These are phyloP conservation scores for Botryotinia convoluta DNA, from an alignment of 2,329 filamentous ascomycete species.

Conservation along the genomic window DNA sequence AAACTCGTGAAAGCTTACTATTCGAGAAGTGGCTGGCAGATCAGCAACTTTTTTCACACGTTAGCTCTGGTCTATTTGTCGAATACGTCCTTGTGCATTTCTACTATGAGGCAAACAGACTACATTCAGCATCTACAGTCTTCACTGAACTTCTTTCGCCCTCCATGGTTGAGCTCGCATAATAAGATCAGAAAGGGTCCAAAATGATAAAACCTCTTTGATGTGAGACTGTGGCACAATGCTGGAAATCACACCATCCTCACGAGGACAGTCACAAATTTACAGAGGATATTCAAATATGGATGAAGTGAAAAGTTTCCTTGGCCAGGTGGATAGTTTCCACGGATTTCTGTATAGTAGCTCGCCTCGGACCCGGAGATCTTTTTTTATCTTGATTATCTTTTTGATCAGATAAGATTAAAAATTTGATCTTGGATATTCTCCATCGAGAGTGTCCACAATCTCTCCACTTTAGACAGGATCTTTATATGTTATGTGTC, in stretches of 20 bases:
- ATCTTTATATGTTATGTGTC: neutral
- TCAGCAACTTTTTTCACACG: neutral
- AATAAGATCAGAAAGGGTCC: neutral
- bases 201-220: neutral
- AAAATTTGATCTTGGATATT: neutral
- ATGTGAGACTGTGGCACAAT: neutral
- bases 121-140: neutral
- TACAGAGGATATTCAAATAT: neutral
- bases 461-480: neutral
- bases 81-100: neutral
- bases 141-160: neutral
- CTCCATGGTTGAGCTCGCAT: neutral
- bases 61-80: neutral
- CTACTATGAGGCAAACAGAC: neutral
- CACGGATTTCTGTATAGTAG: neutral
- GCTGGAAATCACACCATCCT: neutral
- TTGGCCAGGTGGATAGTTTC: neutral
- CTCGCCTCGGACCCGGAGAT: neutral
- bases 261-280: neutral
- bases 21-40: neutral
- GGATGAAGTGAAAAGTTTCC: neutral
- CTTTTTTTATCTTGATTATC: constrained; percentile 6
- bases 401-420: constrained; percentile 17
- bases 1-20: neutral
- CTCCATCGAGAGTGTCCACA: neutral